Conservation (phyloP, 2,329 filamentous ascomycete genomes). For the Epichloe gansuensis region DNA sequence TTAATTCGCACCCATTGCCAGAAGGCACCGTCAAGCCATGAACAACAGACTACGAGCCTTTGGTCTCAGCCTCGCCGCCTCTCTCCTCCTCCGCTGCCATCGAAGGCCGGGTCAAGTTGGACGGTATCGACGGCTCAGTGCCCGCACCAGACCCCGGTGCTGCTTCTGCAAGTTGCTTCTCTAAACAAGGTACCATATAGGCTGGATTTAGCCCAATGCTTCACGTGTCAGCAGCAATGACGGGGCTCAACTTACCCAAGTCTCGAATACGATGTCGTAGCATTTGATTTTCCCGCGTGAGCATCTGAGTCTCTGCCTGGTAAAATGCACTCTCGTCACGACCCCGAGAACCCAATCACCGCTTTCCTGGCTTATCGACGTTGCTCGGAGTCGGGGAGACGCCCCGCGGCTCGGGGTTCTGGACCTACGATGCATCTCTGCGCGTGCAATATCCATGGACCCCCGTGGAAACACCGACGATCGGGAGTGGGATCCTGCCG, state of each 20-base stretch:
- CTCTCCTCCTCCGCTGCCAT: constrained; percentile 28
- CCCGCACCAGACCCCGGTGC: constrained; percentile 18
- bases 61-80: constrained; percentile 8
- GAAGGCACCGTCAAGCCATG: not conserved
- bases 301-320: constrained; percentile 68
- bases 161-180: constrained; percentile 39
- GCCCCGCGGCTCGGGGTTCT: constrained; percentile 46
- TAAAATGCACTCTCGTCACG: constrained; percentile 70
- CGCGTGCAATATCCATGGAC: constrained; percentile 47
- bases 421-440: constrained; percentile 43
- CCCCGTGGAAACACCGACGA: constrained; percentile 41
- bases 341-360: constrained; percentile 50
- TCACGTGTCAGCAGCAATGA: not conserved
- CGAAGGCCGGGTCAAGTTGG: constrained; percentile 35
- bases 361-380: constrained; percentile 46
- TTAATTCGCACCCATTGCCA: not conserved
- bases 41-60: constrained; percentile 8
- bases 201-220: not conserved
- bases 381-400: constrained; percentile 43
- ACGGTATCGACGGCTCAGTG: constrained; percentile 37
- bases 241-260: constrained; percentile 42
- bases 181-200: constrained; percentile 17
- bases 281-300: constrained; percentile 75
- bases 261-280: constrained; percentile 62
- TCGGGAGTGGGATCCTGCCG: constrained; percentile 32